Base-by-base conservation (phyloP, 306 rosid species). In the Prunus fruticosa region DNA sequence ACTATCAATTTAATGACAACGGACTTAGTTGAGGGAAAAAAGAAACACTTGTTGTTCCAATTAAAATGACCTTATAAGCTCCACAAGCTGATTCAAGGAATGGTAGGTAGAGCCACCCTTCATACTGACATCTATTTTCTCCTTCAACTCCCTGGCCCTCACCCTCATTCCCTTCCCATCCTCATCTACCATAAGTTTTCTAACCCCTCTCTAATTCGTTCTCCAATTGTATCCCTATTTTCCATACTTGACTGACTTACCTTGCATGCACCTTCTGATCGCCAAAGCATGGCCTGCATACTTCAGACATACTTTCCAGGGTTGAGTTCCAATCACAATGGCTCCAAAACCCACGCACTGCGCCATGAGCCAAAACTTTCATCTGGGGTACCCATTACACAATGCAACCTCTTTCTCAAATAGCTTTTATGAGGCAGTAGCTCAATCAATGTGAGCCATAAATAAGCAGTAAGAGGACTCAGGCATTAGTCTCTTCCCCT, bases 291-390 rank as follows among this genome's bases (percentile, higher is more conserved):
- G 91, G 97, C 58, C 56, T 64, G 53, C 91, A 88, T 25, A 89
- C 97, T 75, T 84, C 91, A 13, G 81, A 78, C 15, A 88, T 74
- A 67, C 96, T 87, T 81, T 90, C 88, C 66, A 88, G 56, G 1
- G 87, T 90, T 28, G 95, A 92, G 66, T 92, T 92, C 97, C 93
- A 92, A 28, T 93, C 93, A 66, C 61, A 67, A 43, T 87, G 91
- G 53, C 88, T 92, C 92, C 85, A 88, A 81, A 92, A 90, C 69
- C 86, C 88, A 11, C 91, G 89, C 6, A 90, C 72, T 1, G 88
- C 69, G 0, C 69, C 78, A 75, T 92, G 96, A 8, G 81, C 89
- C 73, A 92, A 38, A 68, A 92, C 96, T 64, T 87, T 85, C 66
- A 63, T 80, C 67, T 90, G 91, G 14, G 93, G 96, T 27, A 90